A percentile compares a stretch with the other conserved stretches of the same genome.
Conservation (phyloP, 371 early-diverging fungal genomes). For the Apophysomyces trapeziformis region DNA sequence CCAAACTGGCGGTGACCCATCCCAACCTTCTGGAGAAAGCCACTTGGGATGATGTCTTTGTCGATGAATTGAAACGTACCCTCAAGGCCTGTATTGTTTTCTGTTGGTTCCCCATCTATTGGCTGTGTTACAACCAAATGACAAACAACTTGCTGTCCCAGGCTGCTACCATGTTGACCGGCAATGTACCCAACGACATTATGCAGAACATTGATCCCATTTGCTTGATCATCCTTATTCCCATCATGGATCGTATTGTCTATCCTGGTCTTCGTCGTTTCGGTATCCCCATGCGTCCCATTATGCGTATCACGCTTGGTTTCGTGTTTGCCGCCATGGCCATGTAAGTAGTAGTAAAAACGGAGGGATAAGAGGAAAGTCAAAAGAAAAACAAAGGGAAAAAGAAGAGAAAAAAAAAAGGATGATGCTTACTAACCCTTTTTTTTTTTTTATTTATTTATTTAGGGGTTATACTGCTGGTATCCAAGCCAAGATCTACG, state of each 20-base stretch:
- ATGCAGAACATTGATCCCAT: conserved; percentile 68
- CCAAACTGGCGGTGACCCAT: conserved; percentile 30
- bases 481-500: conserved; percentile 70
- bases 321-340: conserved; percentile 65
- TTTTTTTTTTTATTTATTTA: background rate
- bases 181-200: conserved; percentile 66
- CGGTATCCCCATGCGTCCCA: conserved; percentile 66
- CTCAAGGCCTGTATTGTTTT: conserved; percentile 78
- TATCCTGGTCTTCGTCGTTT: conserved; percentile 68
- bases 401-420: background rate
- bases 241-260: conserved; percentile 68
- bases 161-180: conserved; percentile 70
- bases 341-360: conserved; percentile 37
- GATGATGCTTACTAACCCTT: background rate
- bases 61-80: conserved; percentile 68
- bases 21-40: conserved; percentile 39
- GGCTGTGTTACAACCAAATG: conserved; percentile 81
- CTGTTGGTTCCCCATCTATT: conserved; percentile 77
- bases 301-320: conserved; percentile 72
- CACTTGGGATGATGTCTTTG: conserved; percentile 76
- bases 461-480: conserved; percentile 60
- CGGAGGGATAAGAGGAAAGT: background rate
- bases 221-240: conserved; percentile 68
- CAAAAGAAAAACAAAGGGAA: no score
- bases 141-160: conserved; percentile 77